Evolutionary conservation across 169 alveolate species (phyloP), one percentile per base, ranked within the genome.

Genomic region (Theileria parva): DNA sequence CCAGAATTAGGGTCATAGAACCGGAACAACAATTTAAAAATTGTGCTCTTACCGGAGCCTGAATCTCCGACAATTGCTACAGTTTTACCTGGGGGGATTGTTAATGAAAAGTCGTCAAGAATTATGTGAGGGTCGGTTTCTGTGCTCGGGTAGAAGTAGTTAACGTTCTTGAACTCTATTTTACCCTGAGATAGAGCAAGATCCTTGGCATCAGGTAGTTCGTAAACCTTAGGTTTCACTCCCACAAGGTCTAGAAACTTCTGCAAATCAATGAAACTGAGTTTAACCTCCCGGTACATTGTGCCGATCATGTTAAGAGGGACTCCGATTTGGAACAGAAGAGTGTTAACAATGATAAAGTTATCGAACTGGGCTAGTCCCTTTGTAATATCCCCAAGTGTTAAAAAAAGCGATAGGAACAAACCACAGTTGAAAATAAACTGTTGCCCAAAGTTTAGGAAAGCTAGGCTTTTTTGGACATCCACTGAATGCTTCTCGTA

Each of bases 1-100:
- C 98, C 98, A 17, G 86, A 51, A 28, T 83, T 57, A 13, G 95
- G 92, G 60, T 95, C 97, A 66, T 96, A 97, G 86, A 97, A 94
- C 75, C 98, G 93, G 77, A 94, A 95, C 0, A 97, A 89, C 65
- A 97, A 70, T 71, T 96, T 94, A 74, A 95, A 92, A 27, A 97
- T 91, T 9, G 99, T 97, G 37, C 97, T 92, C 89, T 97, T 97
- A 19, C 99, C 99, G 27, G 95, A 77, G 7, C 99, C 99, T n/a
- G 99, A 95, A 30, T 94, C 74, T 8, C 98, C 99, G 39, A 89
- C 94, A 19, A 89, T 57, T 27, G 94, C 92, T 25, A 88, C 76
- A 0, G 92, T 86, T 17, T 86, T 86, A 37, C 94, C 94, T 21
- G 87, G 81, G 30, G 74, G 80, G 55, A 86, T 72, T 17, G 78